Percentiles rank a stretch among this genome's conserved stretches.
These are phyloP conservation scores for Coprinopsis sp. DNA, from an alignment of 768 basidiomycete species.

Conservation along the genomic window DNA sequence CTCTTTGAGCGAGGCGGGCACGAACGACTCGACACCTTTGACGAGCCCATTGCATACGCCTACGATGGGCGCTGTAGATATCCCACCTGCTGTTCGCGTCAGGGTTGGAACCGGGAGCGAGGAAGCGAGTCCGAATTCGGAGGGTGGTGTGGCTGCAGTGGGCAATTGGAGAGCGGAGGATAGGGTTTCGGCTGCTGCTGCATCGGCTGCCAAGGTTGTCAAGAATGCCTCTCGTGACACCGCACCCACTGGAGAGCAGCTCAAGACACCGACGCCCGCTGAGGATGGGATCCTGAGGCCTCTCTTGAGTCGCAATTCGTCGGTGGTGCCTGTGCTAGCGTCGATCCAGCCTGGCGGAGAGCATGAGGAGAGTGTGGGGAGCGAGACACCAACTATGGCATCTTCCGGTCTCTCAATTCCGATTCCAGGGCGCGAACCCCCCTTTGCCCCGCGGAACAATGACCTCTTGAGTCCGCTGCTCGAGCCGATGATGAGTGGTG, in stretches of 20 bases:
- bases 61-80: constrained; percentile 1
- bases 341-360: not conserved
- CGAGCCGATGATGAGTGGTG: not conserved
- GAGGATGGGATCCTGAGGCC: constrained; percentile 3
- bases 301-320: not conserved
- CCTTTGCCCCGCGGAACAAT: too few species aligned
- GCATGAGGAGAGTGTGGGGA: not conserved
- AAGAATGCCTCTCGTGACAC: too few species aligned
- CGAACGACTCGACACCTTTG: constrained; percentile 3
- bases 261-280: too few species aligned
- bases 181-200: not conserved
- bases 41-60: constrained; percentile 12
- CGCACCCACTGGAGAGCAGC: too few species aligned
- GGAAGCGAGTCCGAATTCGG: not conserved
- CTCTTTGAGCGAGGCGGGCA: constrained; percentile 1
- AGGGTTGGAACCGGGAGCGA: not conserved
- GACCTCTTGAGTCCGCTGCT: not conserved
- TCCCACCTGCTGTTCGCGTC: not conserved
- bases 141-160: not conserved
- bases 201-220: not conserved
- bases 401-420: too few species aligned
- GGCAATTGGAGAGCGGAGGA: not conserved
- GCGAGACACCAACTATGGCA: not conserved
- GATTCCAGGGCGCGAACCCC: too few species aligned
- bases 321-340: not conserved